phyloP scores from a whole-genome alignment of 192 early-diverging fungal genomes.

The Entomortierella parvispora region DNA sequence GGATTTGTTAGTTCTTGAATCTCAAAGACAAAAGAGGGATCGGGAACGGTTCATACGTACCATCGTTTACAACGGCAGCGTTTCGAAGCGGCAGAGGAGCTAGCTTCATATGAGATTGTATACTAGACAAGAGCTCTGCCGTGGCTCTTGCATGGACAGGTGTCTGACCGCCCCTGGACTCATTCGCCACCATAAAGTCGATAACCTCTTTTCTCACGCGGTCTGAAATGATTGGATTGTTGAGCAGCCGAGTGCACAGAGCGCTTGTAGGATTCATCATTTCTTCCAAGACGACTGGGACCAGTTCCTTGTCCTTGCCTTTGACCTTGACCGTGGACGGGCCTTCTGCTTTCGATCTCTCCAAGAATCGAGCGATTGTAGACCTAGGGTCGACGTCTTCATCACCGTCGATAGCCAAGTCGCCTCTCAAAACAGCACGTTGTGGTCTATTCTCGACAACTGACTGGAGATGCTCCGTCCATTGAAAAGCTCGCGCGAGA shows the following conservation, averaged over 20 bases:
- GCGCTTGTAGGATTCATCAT: constrained; percentile 14
- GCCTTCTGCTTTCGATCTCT: background rate
- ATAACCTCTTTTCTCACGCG: constrained; percentile 8
- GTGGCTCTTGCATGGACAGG: background rate
- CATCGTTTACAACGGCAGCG: background rate
- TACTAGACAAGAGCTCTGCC: too few species aligned
- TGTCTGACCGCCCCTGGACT: too few species aligned
- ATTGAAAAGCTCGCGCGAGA: constrained; percentile 24
- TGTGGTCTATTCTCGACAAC: background rate
- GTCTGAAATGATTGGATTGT: constrained; percentile 15
- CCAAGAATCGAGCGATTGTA: too few species aligned
- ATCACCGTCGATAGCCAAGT: too few species aligned
- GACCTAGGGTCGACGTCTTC: too few species aligned
- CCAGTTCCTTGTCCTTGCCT: background rate
- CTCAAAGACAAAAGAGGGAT: too few species aligned
- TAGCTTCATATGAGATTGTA: too few species aligned
- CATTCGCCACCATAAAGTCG: background rate
- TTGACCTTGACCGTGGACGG: background rate
- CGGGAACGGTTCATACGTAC: too few species aligned
- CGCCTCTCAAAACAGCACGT: too few species aligned
- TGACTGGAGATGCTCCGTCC: constrained; percentile 31
- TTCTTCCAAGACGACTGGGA: background rate
- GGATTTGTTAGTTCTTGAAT: background rate
- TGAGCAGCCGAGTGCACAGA: constrained; percentile 15
- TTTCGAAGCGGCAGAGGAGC: background rate